These are phyloP conservation scores for Pascua sp. DNA, from an alignment of 1,284 basidiomycete genomes.

Conservation along the genomic window DNA sequence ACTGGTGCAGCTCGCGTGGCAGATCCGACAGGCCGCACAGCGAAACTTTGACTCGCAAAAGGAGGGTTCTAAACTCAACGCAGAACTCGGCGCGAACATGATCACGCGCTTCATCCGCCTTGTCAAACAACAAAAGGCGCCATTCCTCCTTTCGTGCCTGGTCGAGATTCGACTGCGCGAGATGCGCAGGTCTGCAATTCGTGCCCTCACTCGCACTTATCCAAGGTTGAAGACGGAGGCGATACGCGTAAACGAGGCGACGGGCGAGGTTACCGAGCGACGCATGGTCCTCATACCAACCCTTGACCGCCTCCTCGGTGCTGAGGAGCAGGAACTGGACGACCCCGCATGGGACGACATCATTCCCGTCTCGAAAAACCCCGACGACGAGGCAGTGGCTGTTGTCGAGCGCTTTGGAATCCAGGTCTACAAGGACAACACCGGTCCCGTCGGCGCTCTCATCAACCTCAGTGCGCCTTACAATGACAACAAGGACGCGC, in stretches of 20 bases:
- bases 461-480: constrained; percentile 60
- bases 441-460: constrained; percentile 48
- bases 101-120: constrained; percentile 59
- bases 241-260: constrained; percentile 29
- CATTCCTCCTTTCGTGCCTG: constrained; percentile 56
- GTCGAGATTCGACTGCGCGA: constrained; percentile 55
- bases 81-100: constrained; percentile 55
- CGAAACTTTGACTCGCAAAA: constrained; percentile 61
- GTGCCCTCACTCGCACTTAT: constrained; percentile 53
- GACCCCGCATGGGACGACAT: constrained; percentile 45
- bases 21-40: constrained; percentile 76
- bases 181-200: constrained; percentile 53
- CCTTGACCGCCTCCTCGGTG: constrained; percentile 50
- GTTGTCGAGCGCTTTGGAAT: constrained; percentile 41
- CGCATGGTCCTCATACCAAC: constrained; percentile 34
- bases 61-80: constrained; percentile 53
- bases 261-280: constrained; percentile 35
- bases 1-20: constrained; percentile 73
- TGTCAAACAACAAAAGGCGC: constrained; percentile 43
- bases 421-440: constrained; percentile 40
- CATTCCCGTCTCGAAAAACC: constrained; percentile 22
- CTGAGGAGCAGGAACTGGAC: constrained; percentile 49
- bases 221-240: constrained; percentile 46
- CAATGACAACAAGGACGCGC: constrained; percentile 66
- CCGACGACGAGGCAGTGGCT: constrained; percentile 30